A percentile compares a stretch with the other conserved stretches of the same genome.
Conservation (phyloP, 2,329 filamentous ascomycete species). For the Penicillium sp. region DNA sequence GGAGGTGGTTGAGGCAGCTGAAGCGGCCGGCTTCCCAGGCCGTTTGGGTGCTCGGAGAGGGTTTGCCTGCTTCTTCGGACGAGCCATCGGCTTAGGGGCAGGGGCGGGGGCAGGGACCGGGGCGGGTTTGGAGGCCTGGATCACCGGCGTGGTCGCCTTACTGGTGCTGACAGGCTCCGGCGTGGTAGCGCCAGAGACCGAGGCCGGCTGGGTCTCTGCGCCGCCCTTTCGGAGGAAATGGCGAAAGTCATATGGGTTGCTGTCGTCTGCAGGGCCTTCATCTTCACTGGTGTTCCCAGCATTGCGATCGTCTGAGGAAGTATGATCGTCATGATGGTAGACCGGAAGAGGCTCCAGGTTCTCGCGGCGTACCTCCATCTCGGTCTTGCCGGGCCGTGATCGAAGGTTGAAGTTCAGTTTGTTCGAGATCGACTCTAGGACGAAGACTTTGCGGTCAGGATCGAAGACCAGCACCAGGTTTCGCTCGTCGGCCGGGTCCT, state of each 20-base stretch:
- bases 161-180: slow-evolving; percentile 40
- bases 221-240: slow-evolving; percentile 52
- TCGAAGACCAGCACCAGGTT: slow-evolving; percentile 72
- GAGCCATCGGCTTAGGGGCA: slow-evolving; percentile 29
- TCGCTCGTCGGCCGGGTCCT: slow-evolving; percentile 41
- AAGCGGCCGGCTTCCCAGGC: slow-evolving; percentile 19
- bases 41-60: slow-evolving; percentile 35
- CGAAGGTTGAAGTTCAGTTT: slow-evolving; percentile 86
- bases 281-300: slow-evolving; percentile 40
- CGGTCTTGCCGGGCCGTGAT: slow-evolving; percentile 67
- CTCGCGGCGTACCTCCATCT: slow-evolving; percentile 69
- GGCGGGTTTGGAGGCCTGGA: slow-evolving; percentile 32
- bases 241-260: slow-evolving; percentile 55
- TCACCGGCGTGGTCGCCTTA: slow-evolving; percentile 39
- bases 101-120: slow-evolving; percentile 1
- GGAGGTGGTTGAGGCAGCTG: slow-evolving; percentile 9
- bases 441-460: slow-evolving; percentile 71
- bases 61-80: slow-evolving; percentile 37
- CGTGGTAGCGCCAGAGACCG: slow-evolving; percentile 39
- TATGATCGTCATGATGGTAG: slow-evolving; percentile 39
- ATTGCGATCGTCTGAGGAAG: slow-evolving; percentile 37
- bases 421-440: slow-evolving; percentile 80
- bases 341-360: slow-evolving; percentile 57
- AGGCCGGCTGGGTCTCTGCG: slow-evolving; percentile 38
- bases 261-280: slow-evolving; percentile 47